Conservation (phyloP, 2,329 filamentous ascomycete species). For the Botrytis porri region DNA sequence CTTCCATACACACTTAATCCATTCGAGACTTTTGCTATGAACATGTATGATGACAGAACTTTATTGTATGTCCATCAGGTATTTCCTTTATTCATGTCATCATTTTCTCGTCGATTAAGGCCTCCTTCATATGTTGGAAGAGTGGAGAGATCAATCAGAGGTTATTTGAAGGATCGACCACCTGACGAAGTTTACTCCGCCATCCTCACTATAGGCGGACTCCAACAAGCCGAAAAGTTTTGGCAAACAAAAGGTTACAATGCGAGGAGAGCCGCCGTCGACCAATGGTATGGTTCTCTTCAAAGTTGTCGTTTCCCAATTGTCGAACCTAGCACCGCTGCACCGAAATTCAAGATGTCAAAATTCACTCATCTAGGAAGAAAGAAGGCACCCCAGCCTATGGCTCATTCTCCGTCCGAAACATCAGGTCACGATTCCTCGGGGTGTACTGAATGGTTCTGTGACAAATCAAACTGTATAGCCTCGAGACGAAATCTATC, state of each 20-base stretch:
- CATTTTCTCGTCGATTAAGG: slow-evolving; percentile 59
- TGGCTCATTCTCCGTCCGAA: slow-evolving; percentile 1
- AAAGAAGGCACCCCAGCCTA: slow-evolving; percentile 46
- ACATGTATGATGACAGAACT: slow-evolving; percentile 62
- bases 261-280: slow-evolving; percentile 55
- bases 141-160: slow-evolving; percentile 59
- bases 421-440: slow-evolving; percentile 29
- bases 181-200: slow-evolving; percentile 61
- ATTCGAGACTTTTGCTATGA: slow-evolving; percentile 60
- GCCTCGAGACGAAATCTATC: slow-evolving; percentile 30
- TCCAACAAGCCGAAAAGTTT: slow-evolving; percentile 60
- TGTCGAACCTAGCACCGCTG: slow-evolving; percentile 33
- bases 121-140: slow-evolving; percentile 63
- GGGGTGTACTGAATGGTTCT: slow-evolving; percentile 39
- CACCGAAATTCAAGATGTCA: slow-evolving; percentile 51
- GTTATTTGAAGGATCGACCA: slow-evolving; percentile 61
- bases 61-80: slow-evolving; percentile 61
- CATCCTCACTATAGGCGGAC: slow-evolving; percentile 57
- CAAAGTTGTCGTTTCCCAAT: slow-evolving; percentile 41
- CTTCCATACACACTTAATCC: slow-evolving; percentile 60
- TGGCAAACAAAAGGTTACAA: slow-evolving; percentile 69
- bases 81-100: slow-evolving; percentile 62
- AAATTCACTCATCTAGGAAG: slow-evolving; percentile 49
- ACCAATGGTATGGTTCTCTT: slow-evolving; percentile 56
- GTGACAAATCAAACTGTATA: slow-evolving; percentile 36